These are phyloP conservation scores for Solanum verrucosum DNA, from an alignment of 257 asterid genomes.

Conservation along the genomic window DNA sequence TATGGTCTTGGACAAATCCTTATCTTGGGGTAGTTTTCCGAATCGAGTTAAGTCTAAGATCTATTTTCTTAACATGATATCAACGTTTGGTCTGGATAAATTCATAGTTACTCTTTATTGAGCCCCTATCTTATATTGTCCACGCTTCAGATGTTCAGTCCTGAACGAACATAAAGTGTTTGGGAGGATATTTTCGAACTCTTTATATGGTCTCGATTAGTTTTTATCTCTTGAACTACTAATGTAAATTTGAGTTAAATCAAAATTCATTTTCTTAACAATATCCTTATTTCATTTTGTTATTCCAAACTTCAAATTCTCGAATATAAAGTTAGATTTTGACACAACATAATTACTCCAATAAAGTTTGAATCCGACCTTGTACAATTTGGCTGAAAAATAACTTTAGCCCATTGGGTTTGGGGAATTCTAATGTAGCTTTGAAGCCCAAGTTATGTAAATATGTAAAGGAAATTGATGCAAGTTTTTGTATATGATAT, in stretches of 20 bases:
- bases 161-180: not conserved
- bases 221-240: not conserved
- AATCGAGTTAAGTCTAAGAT: not conserved
- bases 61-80: not conserved
- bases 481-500: not conserved
- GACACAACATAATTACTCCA: not conserved
- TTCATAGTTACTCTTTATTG: not conserved
- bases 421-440: not conserved
- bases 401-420: not conserved
- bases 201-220: not conserved
- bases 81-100: not conserved
- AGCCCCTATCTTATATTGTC: not conserved
- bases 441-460: not conserved
- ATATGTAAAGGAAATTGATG: not conserved
- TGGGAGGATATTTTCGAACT: no score
- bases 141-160: not conserved
- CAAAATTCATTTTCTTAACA: not conserved
- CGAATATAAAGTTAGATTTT: not conserved
- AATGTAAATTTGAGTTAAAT: not conserved
- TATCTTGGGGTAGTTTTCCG: not conserved
- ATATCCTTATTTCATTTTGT: not conserved
- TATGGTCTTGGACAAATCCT: not conserved
- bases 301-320: not conserved
- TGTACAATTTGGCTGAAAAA: not conserved
- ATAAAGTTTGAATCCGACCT: not conserved